These are phyloP conservation scores for Pluteus cervinus DNA, from an alignment of 768 basidiomycete genomes.

Conservation along the genomic window DNA sequence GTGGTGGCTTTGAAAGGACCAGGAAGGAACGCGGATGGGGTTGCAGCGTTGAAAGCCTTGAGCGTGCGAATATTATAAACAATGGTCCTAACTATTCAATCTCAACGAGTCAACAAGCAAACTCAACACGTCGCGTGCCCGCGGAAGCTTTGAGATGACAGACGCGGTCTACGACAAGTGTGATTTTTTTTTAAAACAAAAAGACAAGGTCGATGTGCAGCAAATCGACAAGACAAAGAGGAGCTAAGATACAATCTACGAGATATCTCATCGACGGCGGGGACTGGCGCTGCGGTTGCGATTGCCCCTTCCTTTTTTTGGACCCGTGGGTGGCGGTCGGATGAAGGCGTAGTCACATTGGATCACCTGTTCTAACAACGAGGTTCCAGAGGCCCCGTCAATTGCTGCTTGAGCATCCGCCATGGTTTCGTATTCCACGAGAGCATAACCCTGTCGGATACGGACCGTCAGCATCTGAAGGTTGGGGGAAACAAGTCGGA, in stretches of 20 bases:
- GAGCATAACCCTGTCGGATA: constrained; percentile 80
- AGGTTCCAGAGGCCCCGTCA: constrained; percentile 78
- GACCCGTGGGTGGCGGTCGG: constrained; percentile 78
- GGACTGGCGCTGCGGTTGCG: constrained; percentile 84
- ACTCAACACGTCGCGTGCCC: no score
- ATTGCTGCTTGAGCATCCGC: constrained; percentile 93
- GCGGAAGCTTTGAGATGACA: no score
- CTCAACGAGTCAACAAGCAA: no score
- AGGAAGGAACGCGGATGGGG: background rate
- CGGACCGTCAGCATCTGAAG: constrained; percentile 5
- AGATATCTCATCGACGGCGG: no score
- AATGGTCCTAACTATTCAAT: no score
- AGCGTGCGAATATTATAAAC: background rate
- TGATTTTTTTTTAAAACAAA: constrained; percentile 8
- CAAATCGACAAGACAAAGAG: constrained; percentile 1
- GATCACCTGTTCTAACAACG: constrained; percentile 79
- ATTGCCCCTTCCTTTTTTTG: constrained; percentile 65
- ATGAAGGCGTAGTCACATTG: constrained; percentile 94
- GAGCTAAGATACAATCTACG: constrained; percentile 22
- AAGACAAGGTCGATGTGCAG: no score
- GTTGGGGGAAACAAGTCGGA: constrained; percentile 4
- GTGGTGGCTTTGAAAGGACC: no score
- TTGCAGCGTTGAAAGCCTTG: background rate
- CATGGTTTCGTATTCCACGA: constrained; percentile 97
- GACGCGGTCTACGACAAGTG: no score